Percentiles rank a stretch among this genome's conserved stretches.
phyloP scores from a whole-genome alignment of 495 filamentous ascomycete species.

The Bombardia bombarda region DNA sequence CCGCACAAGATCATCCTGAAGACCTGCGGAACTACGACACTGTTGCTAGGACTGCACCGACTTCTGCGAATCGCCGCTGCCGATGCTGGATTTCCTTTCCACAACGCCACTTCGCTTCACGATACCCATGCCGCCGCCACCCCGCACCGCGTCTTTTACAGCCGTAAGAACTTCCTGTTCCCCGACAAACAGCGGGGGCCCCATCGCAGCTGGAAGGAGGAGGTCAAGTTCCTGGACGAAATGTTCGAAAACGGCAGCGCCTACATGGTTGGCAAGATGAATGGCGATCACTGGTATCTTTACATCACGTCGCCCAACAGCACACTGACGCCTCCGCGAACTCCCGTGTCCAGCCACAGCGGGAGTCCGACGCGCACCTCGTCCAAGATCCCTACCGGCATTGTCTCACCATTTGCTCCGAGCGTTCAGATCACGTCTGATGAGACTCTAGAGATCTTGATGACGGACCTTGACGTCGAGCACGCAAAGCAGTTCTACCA shows the following conservation, averaged over 20 bases:
- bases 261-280: slow-evolving; percentile 99
- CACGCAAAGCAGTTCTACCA: slow-evolving; percentile 97
- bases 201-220: slow-evolving; percentile 94
- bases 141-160: slow-evolving; percentile 97
- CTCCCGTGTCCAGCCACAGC: slow-evolving; percentile 40
- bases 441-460: slow-evolving; percentile 94
- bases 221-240: slow-evolving; percentile 84
- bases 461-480: slow-evolving; percentile 92
- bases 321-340: slow-evolving; percentile 78
- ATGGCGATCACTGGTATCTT: slow-evolving; percentile 98
- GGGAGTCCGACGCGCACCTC: slow-evolving; percentile 22
- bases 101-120: slow-evolving; percentile 37
- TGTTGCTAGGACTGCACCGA: slow-evolving; percentile 78
- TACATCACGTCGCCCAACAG: slow-evolving; percentile 81
- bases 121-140: slow-evolving; percentile 65
- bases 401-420: slow-evolving; percentile 47
- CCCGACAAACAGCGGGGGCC: slow-evolving; percentile 91
- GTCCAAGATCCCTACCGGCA: slow-evolving; percentile 55
- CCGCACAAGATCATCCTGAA: slow-evolving; percentile 98
- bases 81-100: slow-evolving; percentile 74
- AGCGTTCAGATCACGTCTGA: slow-evolving; percentile 45
- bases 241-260: slow-evolving; percentile 89
- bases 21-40: slow-evolving; percentile 95
- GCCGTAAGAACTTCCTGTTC: slow-evolving; percentile 96
- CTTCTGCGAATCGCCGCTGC: slow-evolving; percentile 85